Conservation (phyloP, 169 alveolate genomes). For the Eimeria acervulina region DNA sequence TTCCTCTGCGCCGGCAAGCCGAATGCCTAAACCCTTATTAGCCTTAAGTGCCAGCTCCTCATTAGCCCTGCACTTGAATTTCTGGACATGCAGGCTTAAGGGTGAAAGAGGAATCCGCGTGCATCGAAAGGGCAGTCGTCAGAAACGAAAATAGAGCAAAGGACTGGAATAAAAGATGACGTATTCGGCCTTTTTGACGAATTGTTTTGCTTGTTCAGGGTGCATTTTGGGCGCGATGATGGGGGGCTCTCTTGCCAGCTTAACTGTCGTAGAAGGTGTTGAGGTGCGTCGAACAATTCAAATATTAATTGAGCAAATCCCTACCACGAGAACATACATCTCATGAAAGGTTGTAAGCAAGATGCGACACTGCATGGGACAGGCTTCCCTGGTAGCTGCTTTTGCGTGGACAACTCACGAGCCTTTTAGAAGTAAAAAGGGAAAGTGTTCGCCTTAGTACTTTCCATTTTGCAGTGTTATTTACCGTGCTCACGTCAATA, state of each 20-base stretch:
- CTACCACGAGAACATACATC: too few relatives aligned
- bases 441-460: too few relatives aligned
- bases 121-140: not conserved
- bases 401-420: too few relatives aligned
- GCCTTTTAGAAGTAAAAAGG: too few relatives aligned
- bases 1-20: constrained; percentile 80
- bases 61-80: not conserved
- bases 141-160: not conserved
- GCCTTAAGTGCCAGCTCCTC: not conserved
- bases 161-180: not conserved
- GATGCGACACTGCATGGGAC: too few relatives aligned
- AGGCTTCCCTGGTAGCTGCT: too few relatives aligned
- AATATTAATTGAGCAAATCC: not conserved
- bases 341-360: too few relatives aligned
- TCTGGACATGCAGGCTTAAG: not conserved
- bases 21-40: not conserved
- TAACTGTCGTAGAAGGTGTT: constrained; percentile 53
- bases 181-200: not conserved
- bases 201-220: constrained; percentile 32
- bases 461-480: too few relatives aligned
- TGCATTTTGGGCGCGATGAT: constrained; percentile 83
- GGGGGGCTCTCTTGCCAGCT: constrained; percentile 80
- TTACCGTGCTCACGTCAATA: too few relatives aligned
- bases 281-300: constrained; percentile 46
- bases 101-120: not conserved